Evolutionary conservation across 257 asterid species (phyloP), one percentile per base, ranked within the genome.

Genomic region (Scutellaria baicalensis): DNA sequence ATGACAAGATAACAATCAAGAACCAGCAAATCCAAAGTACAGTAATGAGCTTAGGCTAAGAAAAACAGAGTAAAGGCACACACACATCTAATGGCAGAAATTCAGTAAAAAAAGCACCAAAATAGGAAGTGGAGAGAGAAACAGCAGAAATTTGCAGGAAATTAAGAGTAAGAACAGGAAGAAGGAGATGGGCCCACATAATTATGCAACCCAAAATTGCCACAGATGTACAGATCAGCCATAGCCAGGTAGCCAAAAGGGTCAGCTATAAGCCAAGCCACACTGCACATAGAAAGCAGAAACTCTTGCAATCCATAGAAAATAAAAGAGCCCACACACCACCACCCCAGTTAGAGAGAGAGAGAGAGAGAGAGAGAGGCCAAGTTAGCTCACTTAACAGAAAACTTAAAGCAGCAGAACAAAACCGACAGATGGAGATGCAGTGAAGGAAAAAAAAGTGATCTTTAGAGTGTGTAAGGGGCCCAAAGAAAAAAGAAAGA

Each of bases 201-300:
- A 64, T 10, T 35, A 56, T 13, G 21, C 12, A 49, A 67, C 79
- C 49, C 17, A 23, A 64, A 54, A 2, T 65, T 61, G 56, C 76
- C 70, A 75, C 71, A 78, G 70, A 70, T 70, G 78, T 18, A 18
- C 27, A 76, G 82, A 84, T 78, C 84, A 80, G 66, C 78, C 77
- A 78, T 68, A 52, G 66, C 64, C 66, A 75, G 65, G 64, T 64
- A 69, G 83, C 57, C 58, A 31, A 65, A 59, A 18, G 8, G 6
- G 70, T 71, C 70, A 74, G 72, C 71, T 61, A 73, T 40, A 70
- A 62, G 35, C 75, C 78, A 66, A 73, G 63, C 48, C 47, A 55
- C 35, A 71, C 40, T 59, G 31, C 21, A 67, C 33, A n/a, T n/a
- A 65, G n/a, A 72, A 64, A 59, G 33, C 44, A 73, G 58, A 57